Evolutionary conservation across 805 yeast species (phyloP).

Genomic region (Metschnikowia orientalis): DNA sequence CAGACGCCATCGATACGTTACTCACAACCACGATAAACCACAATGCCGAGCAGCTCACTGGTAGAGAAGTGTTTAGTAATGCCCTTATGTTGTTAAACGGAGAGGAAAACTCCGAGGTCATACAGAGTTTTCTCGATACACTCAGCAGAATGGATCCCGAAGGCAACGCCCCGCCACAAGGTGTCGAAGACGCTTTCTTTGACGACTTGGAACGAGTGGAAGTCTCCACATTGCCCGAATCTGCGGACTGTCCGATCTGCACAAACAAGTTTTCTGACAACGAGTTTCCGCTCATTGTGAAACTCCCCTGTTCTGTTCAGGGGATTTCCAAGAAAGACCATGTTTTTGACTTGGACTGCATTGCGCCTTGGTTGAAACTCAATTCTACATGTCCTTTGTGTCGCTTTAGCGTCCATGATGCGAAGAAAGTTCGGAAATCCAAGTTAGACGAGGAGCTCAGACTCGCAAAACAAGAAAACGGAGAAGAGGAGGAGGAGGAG

Average conservation of each 20-base stretch:
- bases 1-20: constrained; percentile 33
- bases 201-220: constrained; percentile 73
- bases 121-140: constrained; percentile 24
- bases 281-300: constrained; percentile 73
- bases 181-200: constrained; percentile 65
- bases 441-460: constrained; percentile 33
- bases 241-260: constrained; percentile 81
- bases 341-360: constrained; percentile 82
- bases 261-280: constrained; percentile 68
- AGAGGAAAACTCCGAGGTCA: constrained; percentile 30
- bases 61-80: constrained; percentile 24
- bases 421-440: constrained; percentile 25
- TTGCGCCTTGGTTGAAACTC: constrained; percentile 80
- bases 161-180: constrained; percentile 25
- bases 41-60: constrained; percentile 11
- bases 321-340: constrained; percentile 43
- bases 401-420: constrained; percentile 60
- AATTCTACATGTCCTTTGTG: constrained; percentile 84
- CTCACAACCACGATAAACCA: constrained; percentile 18
- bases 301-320: constrained; percentile 57
- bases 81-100: constrained; percentile 29
- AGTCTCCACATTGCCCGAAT: constrained; percentile 31
- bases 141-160: constrained; percentile 15
- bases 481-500: constrained; percentile 41
- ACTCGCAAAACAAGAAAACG: constrained; percentile 39